A percentile compares a stretch with the other conserved stretches of the same genome.
Conservation (phyloP, 495 filamentous ascomycete genomes). For the Xylaria sp. region DNA sequence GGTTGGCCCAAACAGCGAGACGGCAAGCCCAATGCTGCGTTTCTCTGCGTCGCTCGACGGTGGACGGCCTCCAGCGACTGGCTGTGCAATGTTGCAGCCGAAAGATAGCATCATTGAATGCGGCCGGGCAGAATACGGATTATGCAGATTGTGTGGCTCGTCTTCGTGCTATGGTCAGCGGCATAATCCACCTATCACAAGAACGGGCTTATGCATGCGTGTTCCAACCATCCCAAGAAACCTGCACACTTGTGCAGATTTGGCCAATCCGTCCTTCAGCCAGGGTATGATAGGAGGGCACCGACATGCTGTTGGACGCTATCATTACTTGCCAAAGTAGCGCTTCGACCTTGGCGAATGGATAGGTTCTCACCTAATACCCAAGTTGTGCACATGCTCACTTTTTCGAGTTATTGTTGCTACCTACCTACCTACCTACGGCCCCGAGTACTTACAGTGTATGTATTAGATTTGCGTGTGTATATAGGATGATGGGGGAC, state of each 20-base stretch:
- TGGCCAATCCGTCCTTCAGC: slow-evolving; percentile 17
- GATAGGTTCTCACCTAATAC: slow-evolving; percentile 15
- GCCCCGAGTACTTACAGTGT: neutral
- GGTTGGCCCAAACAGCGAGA: slow-evolving; percentile 23
- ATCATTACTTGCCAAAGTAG: slow-evolving; percentile 24
- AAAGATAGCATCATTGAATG: slow-evolving; percentile 31
- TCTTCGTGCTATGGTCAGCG: slow-evolving; percentile 41
- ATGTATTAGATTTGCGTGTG: neutral
- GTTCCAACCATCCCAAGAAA: slow-evolving; percentile 38
- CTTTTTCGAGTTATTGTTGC: neutral
- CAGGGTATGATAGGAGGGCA: slow-evolving; percentile 30
- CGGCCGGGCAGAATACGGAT: slow-evolving; percentile 39
- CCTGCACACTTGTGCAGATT: slow-evolving; percentile 37
- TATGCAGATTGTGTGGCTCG: slow-evolving; percentile 46
- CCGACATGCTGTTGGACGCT: slow-evolving; percentile 30
- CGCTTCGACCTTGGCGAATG: slow-evolving; percentile 23
- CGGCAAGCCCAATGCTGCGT: slow-evolving; percentile 27
- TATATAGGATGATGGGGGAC: neutral
- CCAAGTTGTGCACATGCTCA: slow-evolving; percentile 4
- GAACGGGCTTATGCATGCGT: slow-evolving; percentile 33
- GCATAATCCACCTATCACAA: slow-evolving; percentile 43
- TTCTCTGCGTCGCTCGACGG: slow-evolving; percentile 25
- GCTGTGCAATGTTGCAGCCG: slow-evolving; percentile 47
- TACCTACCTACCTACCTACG: too few species aligned
- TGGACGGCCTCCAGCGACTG: slow-evolving; percentile 41